These are phyloP conservation scores for Colletotrichum sp. DNA, from an alignment of 2,329 filamentous ascomycete genomes.

Conservation along the genomic window DNA sequence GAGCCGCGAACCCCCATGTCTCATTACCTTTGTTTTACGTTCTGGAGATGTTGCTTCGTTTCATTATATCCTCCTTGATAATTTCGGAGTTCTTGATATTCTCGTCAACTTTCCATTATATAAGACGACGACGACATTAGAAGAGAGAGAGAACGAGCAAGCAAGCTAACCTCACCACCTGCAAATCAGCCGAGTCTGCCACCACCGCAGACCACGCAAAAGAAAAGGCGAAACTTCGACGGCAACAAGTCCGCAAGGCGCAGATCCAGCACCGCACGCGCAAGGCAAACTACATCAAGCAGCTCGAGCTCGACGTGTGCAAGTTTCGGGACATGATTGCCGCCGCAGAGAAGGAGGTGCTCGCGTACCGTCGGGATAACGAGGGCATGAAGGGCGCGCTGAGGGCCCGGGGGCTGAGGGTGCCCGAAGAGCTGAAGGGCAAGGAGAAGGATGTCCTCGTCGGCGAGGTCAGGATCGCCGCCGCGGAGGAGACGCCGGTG, in stretches of 20 bases:
- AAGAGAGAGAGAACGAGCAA: background rate
- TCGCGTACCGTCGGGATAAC: slow-evolving; percentile 46
- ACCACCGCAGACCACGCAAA: slow-evolving; percentile 10
- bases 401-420: slow-evolving; percentile 23
- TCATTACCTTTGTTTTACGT: background rate
- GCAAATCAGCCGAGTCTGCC: background rate
- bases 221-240: slow-evolving; percentile 51
- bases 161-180: background rate
- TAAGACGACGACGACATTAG: background rate
- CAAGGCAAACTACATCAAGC: slow-evolving; percentile 59
- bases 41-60: background rate
- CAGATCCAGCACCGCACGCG: slow-evolving; percentile 62
- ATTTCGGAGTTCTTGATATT: background rate
- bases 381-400: slow-evolving; percentile 44
- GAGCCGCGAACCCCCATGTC: background rate
- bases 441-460: background rate
- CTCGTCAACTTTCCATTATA: background rate
- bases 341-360: slow-evolving; percentile 42
- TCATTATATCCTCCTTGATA: background rate
- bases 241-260: slow-evolving; percentile 57
- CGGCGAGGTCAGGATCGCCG: background rate
- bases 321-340: slow-evolving; percentile 53
- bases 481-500: background rate
- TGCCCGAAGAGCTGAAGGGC: background rate
- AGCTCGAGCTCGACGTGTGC: slow-evolving; percentile 57